Conservation (phyloP, 768 basidiomycete species). For the Pisolithus microcarpus region DNA sequence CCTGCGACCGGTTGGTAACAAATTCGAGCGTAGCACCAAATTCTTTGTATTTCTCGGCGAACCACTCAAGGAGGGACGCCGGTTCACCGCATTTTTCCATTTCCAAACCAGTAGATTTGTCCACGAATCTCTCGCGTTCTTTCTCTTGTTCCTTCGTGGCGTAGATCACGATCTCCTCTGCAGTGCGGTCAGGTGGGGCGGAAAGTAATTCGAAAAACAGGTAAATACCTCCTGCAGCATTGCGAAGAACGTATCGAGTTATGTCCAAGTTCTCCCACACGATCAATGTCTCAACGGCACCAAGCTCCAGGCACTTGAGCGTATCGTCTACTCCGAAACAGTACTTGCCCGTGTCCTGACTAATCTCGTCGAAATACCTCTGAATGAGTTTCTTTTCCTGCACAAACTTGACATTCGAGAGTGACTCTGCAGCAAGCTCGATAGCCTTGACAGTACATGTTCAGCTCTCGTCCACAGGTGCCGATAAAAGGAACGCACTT, state of each 20-base stretch:
- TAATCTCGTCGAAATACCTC: slow-evolving; percentile 98
- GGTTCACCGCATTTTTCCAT: slow-evolving; percentile 89
- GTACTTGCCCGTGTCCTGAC: slow-evolving; percentile 91
- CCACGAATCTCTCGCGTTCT: slow-evolving; percentile 89
- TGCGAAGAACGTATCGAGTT: slow-evolving; percentile 80
- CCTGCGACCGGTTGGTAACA: slow-evolving; percentile 92
- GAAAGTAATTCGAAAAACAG: not conserved
- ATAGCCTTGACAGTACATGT: slow-evolving; percentile 60
- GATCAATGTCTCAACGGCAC: slow-evolving; percentile 93
- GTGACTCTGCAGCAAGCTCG: slow-evolving; percentile 90
- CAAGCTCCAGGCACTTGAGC: slow-evolving; percentile 91
- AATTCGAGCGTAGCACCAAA: slow-evolving; percentile 96
- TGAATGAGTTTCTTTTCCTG: slow-evolving; percentile 98
- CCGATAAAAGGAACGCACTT: slow-evolving; percentile 44
- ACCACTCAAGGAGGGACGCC: slow-evolving; percentile 91
- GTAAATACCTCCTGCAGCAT: slow-evolving; percentile 75
- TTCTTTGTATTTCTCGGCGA: slow-evolving; percentile 96
- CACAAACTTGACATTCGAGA: slow-evolving; percentile 98
- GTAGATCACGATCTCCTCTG: slow-evolving; percentile 82
- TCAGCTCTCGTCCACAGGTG: slow-evolving; percentile 1
- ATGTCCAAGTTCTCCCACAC: slow-evolving; percentile 98
- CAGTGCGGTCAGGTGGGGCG: not conserved
- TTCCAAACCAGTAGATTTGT: slow-evolving; percentile 91
- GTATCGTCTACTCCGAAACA: slow-evolving; percentile 98
- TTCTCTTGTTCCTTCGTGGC: slow-evolving; percentile 78